Base-by-base conservation (phyloP, 2,329 filamentous ascomycete species). In the Neurospora sp. region DNA sequence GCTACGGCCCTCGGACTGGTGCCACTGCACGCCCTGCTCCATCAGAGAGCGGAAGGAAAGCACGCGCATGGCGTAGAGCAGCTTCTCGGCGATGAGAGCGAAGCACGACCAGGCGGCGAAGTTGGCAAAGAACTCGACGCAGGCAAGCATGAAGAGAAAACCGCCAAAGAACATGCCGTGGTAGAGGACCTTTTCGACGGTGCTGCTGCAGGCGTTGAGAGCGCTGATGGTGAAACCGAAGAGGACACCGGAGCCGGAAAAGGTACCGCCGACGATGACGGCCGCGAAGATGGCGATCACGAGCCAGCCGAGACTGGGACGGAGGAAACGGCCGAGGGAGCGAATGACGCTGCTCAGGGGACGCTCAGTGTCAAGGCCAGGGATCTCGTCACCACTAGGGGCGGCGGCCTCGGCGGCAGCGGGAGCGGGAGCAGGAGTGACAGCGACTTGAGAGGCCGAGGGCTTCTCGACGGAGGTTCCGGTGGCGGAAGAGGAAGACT, bases 1-100 rank as follows among this genome's bases (percentile, higher is more conserved):
- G 1, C 84, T 89, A 33, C 90, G 85, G 4, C 84, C 85, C 28
- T 86, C 83, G 0, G 89, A 88, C 76, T 92, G 87, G 75, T 93
- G 90, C 90, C 87, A 90, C 67, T 86, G 81, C 4, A 88, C 78
- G 73, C 86, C 84, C 76, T 89, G 87, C 68, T 85, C 81, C 42
- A 90, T 80, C 0, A 89, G 78, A 0, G 86, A 84, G 0, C 85
- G 82, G 73, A 90, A 84, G 0, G 85, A 87, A 2, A 87, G 75
- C 2, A 87, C 81, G 38, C 87, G 83, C 1, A 88, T 81, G 43
- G 82, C 82, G 77, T 85, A 87, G 3, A 89, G 81, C 0, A 89
- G 79, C 42, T 85, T 84, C 76, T 89, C 87, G 0, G 86, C 83
- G 0, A 88, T 80, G 70, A 83, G 80, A 1, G 87, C 87, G 72